Evolutionary conservation across 768 basidiomycete species (phyloP), one percentile per base, ranked within the genome.

Genomic region (Tremella mesenterica): DNA sequence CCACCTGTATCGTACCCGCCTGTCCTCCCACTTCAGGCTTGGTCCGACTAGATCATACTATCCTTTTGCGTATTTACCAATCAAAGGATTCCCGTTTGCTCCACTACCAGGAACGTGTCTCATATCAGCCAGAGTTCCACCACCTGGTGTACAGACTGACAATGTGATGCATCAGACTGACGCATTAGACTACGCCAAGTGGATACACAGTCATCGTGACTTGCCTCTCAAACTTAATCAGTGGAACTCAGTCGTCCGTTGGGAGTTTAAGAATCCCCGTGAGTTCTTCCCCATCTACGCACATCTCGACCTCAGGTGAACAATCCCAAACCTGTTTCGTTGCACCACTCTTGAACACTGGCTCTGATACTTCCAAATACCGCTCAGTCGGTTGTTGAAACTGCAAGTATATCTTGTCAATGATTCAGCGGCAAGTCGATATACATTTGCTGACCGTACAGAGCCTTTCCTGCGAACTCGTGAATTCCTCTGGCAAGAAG

Each of bases 401-500:
- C n/a, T n/a, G n/a, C n/a, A n/a, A 8, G 2, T 20, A 48, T 44
- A 23, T 25, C 23, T 44, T 20, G 30, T 53, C 29, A 29, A 20
- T 23, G 14, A 28, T 9, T 29, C n/a, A n/a, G n/a, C n/a, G n/a
- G n/a, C n/a, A n/a, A n/a, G n/a, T n/a, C n/a, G n/a, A n/a, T n/a
- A n/a, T n/a, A n/a, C n/a, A 29, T 1, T 20, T 16, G 29, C 43
- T 50, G 30, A 30, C 43, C 3, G 13, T 26, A 10, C 70, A 88
- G 86, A 99, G 74, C 95, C 95, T 7, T 99, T 99, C 86, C 81
- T 99, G 31, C 90, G 95, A 52, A 97, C 95, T 1, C 88, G 95
- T 71, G 95, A 99, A 77, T 99, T 96, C 80, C 78, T 99, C n/a
- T 99, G 95, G 95, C 95, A 99, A 77, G 95, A 99, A 75, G 95